Evolutionary conservation across 2,329 filamentous ascomycete genomes (phyloP).

Genomic region (Talaromyces sp.): DNA sequence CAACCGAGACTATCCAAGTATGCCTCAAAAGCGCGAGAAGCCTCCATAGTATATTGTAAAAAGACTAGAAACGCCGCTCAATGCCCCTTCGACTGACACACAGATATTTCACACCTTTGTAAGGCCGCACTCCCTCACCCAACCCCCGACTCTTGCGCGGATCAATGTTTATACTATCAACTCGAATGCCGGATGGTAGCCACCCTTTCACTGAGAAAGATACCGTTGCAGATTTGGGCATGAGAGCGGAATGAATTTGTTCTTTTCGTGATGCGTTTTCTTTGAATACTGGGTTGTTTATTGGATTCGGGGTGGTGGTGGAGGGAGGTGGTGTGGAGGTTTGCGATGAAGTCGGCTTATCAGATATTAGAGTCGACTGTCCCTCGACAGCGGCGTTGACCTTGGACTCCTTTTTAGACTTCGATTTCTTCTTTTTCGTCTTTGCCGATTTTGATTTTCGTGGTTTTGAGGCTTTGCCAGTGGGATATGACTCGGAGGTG

Average conservation of each 20-base stretch:
- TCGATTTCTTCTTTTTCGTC: slow-evolving; percentile 24
- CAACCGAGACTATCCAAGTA: not conserved
- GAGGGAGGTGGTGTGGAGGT: slow-evolving; percentile 12
- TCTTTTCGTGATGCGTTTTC: slow-evolving; percentile 35
- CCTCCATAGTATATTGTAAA: not conserved
- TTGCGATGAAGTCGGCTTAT: slow-evolving; percentile 21
- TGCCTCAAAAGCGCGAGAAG: not conserved
- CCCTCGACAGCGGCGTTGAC: slow-evolving; percentile 13
- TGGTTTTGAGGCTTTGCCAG: slow-evolving; percentile 22
- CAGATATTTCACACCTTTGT: slow-evolving; percentile 97
- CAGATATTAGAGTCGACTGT: slow-evolving; percentile 19
- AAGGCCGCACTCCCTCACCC: slow-evolving; percentile 84
- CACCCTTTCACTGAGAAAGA: slow-evolving; percentile 62
- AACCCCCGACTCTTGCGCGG: slow-evolving; percentile 79
- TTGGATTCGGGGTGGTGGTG: slow-evolving; percentile 5
- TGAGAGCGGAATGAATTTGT: slow-evolving; percentile 69
- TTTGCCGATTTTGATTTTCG: slow-evolving; percentile 34
- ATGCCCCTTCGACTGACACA: slow-evolving; percentile 62
- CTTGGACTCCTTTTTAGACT: slow-evolving; percentile 26
- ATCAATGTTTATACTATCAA: slow-evolving; percentile 60
- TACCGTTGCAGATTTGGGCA: slow-evolving; percentile 73
- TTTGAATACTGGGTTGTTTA: slow-evolving; percentile 20
- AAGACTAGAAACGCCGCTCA: slow-evolving; percentile 39
- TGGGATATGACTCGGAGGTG: slow-evolving; percentile 23
- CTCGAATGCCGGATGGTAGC: slow-evolving; percentile 61